Base-by-base conservation (phyloP, 2,329 filamentous ascomycete species). In the Colletotrichum incanum region DNA sequence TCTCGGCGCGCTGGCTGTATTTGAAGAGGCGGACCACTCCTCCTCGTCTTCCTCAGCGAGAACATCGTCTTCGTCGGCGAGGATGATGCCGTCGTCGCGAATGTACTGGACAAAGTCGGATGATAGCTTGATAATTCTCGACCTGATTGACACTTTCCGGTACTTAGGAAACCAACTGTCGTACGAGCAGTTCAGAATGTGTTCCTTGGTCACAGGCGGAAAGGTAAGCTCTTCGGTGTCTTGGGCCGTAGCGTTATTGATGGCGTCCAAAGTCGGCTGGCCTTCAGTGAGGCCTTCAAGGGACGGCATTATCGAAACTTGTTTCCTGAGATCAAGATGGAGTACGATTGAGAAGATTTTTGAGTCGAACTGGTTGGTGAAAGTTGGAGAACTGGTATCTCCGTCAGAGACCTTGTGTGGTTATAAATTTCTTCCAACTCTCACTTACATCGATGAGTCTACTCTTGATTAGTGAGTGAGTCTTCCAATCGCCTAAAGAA, bases 171-270 rank as follows among this genome's bases (percentile, higher is more conserved):
- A 94, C 96, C 96, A 99, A 72, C 88, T 90, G 80, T 98, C 93
- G 82, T 97, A 98, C 52, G 96, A 97, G 84, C 96, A 99, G 82
- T 98, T 93, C 66, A 98, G 86, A 73, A 99, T 97, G 79, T 99
- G 96, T 58, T 93, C 90, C 79, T 92, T 93, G 41, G 92, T 94
- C 69, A 98, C 89, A 1, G 94, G 94, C 26, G 95, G 93, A 79
- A 99, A 98, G 26, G 90, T 90, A 23, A 94, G 85, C 70, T 75
- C 68, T 56, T 65, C 73, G 20, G 76, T 73, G 45, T 72, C 74
- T 28, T 63, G 67, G 12, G 72, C 68, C 34, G 61, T 71, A 14
- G 64, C 55, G 49, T 58, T 59, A 28, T 56, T 65, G 47, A 69
- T 68, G 23, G 72, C 65, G 20, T 70, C 56, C 56, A 67, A 63